A percentile compares a stretch with the other conserved stretches of the same genome.
phyloP scores from a whole-genome alignment of 257 asterid genomes.

The Plectranthus barbatus region DNA sequence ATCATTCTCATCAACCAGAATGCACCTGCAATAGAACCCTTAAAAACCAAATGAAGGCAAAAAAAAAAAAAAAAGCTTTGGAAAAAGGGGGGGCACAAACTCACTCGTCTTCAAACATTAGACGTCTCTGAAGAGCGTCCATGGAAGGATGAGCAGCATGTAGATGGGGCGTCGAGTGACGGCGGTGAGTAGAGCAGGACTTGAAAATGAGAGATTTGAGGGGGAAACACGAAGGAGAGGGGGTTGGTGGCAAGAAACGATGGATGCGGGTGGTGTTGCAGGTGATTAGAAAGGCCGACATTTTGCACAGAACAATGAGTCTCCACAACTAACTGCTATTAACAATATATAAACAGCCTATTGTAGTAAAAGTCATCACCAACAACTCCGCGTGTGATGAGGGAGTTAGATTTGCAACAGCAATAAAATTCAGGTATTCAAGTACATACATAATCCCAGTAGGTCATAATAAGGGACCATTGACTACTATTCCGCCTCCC shows the following conservation, averaged over 20 bases:
- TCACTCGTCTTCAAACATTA: conserved; percentile 87
- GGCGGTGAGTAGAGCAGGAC: conserved; percentile 5
- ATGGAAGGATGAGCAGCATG: conserved; percentile 45
- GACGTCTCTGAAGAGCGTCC: conserved; percentile 86
- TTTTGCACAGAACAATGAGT: not conserved
- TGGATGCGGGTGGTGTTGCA: conserved; percentile 15
- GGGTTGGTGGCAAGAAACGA: conserved; percentile 11
- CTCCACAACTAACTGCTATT: no score
- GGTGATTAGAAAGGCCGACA: conserved; percentile 15
- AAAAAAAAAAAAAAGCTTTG: not conserved
- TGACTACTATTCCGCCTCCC: no score
- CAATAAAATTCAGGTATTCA: no score
- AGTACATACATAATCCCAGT: no score
- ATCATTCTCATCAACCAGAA: conserved; percentile 86
- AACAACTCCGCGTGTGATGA: no score
- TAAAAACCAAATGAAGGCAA: not conserved
- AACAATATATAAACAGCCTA: not conserved
- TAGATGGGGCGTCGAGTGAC: conserved; percentile 23
- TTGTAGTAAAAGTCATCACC: no score
- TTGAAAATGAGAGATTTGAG: conserved; percentile 4
- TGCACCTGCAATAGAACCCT: conserved; percentile 73
- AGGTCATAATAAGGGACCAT: no score
- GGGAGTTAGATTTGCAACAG: no score
- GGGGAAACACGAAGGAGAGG: conserved; percentile 6
- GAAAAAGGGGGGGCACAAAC: no score